Base-by-base conservation (phyloP, 768 basidiomycete species). In the Glaciozyma antarctica region DNA sequence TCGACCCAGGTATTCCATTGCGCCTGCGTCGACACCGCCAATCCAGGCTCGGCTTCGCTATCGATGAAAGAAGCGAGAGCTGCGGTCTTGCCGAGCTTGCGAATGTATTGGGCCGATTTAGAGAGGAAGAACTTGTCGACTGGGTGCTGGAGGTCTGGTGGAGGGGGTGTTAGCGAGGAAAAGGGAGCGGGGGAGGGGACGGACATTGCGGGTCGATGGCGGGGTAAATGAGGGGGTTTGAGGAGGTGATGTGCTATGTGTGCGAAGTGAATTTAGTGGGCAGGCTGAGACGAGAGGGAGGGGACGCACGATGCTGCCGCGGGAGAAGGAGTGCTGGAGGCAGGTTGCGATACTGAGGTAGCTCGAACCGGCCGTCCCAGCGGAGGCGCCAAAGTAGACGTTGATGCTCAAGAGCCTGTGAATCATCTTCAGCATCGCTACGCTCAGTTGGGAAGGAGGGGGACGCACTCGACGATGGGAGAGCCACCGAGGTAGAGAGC, bases 1-100 rank as follows among this genome's bases (percentile, higher is more conserved):
- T 76, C 75, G 34, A 85, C 66, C 81, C 81, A 87, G 9, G 74
- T 73, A 47, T 85, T 82, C 77, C 82, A 82, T 34, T 85, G 76
- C 22, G 76, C 81, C 70, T 88, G 86, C 7, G 81, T 81, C 28
- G 76, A 73, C 22, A 86, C 81, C 7, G 68, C 66, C 0, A 81
- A 67, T 2, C 85, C 85, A 0, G 85, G 85, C 13, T 70, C 65
- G 6, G 53, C 24, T 53, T 70, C 69, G 0, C 5, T 1, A 9
- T 59, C 57, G 57, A 67, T 57, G 65, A 49, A 60, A 19, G 56
- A 5, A 1, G 60, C 48, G 34, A 70, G 49, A 0, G 28, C 47
- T 0, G 53, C 15, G 24, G 59, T 49, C 1, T 49, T 21, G 1
- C 65, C 69, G 9, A 56, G 51, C 1, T 51, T 58, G 51, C 69